These are phyloP conservation scores for Bolboschoenoplectus hybrid DNA, from an alignment of 202 grass and related monocot species.

Conservation along the genomic window DNA sequence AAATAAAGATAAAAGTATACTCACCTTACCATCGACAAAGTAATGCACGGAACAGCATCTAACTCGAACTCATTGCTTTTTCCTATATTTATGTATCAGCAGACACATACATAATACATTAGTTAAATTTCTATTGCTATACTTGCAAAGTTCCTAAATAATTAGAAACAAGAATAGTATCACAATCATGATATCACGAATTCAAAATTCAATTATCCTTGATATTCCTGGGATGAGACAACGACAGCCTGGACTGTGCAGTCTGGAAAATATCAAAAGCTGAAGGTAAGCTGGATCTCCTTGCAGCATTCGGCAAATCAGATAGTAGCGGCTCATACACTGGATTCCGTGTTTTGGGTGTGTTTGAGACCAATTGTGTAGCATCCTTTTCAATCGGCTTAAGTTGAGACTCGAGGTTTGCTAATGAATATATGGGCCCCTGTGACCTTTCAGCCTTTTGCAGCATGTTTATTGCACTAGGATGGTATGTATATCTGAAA, in stretches of 20 bases:
- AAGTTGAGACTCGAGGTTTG: conserved; percentile 73
- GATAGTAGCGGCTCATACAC: conserved; percentile 77
- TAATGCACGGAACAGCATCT: background rate
- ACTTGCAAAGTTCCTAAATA: background rate
- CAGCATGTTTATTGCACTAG: conserved; percentile 79
- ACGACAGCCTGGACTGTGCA: conserved; percentile 56
- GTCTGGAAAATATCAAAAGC: conserved; percentile 85
- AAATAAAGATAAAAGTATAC: background rate
- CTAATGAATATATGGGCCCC: conserved; percentile 60
- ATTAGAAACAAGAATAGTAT: conserved; percentile 6
- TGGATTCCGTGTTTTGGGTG: conserved; percentile 46
- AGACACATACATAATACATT: conserved; percentile 14
- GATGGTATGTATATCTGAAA: conserved; percentile 83
- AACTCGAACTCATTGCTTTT: background rate
- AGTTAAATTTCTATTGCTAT: conserved; percentile 1
- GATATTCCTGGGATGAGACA: conserved; percentile 63
- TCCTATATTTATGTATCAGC: conserved; percentile 15
- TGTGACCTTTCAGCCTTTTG: conserved; percentile 69
- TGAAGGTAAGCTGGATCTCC: conserved; percentile 60
- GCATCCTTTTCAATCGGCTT: conserved; percentile 51
- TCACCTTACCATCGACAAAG: background rate
- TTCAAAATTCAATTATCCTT: conserved; percentile 60
- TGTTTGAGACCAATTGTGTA: conserved; percentile 43
- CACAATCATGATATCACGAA: conserved; percentile 9
- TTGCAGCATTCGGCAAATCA: conserved; percentile 59